Base-by-base conservation (phyloP, 805 yeast genomes). In the Blastobotrys parvus region DNA sequence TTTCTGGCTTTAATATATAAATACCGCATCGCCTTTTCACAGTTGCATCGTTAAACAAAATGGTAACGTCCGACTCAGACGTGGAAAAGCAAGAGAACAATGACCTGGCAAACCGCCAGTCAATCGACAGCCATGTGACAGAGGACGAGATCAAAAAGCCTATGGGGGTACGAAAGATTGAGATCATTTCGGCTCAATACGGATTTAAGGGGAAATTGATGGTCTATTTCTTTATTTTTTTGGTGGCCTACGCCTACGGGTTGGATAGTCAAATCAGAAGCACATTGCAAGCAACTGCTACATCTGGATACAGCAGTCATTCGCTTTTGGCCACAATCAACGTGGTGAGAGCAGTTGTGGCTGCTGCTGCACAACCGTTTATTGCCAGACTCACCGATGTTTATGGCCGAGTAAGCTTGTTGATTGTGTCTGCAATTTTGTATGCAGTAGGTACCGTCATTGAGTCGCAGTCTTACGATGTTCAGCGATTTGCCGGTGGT, bases 291-390 rank as follows among this genome's bases (percentile, higher is more conserved):
- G 56, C 72, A 3, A 69, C 68, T 47, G 87, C 85, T 13, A 71
- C 83, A 6, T 59, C 67, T 38, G 69, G 78, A 11, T 80, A 74
- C 60, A 45, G 68, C 21, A 52, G 58, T 11, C 83, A 80, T 55
- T 72, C 85, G 5, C 63, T 77, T 44, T 58, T 72, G 35, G 69
- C 86, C 4, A 75, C 86, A 2, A 71, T 81, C 45, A 69, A 72
- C 47, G 80, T 77, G 22, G 69, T 80, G 47, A 68, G 70, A 43
- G 64, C 74, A 23, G 82, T 80, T 32, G 70, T 77, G 40, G 82
- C 76, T 38, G 83, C 84, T 20, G 85, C 81, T 15, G 70, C 82
- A 3, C 82, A 77, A 55, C 78, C 82, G 3, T 68, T 75, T 3
- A 77, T 69, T 48, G 86, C 87, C 8, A 65, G 83, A 50, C 61